Conservation (phyloP, 73 alveolate genomes). For the Paramecium sonneborni region DNA sequence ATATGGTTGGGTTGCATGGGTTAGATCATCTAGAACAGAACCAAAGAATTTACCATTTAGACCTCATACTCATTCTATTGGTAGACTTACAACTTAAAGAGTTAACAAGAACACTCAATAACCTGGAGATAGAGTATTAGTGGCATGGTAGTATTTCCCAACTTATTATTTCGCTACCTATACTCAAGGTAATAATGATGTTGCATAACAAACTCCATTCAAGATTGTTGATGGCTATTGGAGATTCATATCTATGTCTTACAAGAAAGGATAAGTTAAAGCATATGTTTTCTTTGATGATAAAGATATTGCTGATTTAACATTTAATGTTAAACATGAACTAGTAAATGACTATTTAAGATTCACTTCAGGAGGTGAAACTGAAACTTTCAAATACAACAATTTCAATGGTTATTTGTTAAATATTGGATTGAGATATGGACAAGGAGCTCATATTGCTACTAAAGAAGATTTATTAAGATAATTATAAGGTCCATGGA, state of each 20-base stretch:
- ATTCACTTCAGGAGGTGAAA: background rate
- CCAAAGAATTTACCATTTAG: conserved; percentile 1
- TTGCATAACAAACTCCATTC: background rate
- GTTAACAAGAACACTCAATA: background rate
- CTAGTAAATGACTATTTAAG: background rate
- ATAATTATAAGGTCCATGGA: background rate
- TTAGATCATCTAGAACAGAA: conserved; percentile 19
- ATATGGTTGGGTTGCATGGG: conserved; percentile 49
- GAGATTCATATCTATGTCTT: background rate
- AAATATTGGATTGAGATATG: background rate
- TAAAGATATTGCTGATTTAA: background rate
- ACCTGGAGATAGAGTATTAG: conserved; percentile 26
- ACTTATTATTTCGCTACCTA: background rate
- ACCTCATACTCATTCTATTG: background rate
- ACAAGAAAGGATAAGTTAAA: background rate
- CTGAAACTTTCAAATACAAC: background rate
- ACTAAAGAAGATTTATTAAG: background rate
- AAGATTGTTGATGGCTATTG: conserved; percentile 11
- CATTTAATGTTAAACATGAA: background rate
- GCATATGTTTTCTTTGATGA: conserved; percentile 21
- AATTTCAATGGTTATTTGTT: background rate
- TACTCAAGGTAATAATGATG: background rate
- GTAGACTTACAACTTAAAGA: background rate
- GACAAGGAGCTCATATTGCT: background rate
- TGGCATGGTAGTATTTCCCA: background rate